Evolutionary conservation across 2,329 filamentous ascomycete species (phyloP).

Genomic region (Orbilia brochopaga): DNA sequence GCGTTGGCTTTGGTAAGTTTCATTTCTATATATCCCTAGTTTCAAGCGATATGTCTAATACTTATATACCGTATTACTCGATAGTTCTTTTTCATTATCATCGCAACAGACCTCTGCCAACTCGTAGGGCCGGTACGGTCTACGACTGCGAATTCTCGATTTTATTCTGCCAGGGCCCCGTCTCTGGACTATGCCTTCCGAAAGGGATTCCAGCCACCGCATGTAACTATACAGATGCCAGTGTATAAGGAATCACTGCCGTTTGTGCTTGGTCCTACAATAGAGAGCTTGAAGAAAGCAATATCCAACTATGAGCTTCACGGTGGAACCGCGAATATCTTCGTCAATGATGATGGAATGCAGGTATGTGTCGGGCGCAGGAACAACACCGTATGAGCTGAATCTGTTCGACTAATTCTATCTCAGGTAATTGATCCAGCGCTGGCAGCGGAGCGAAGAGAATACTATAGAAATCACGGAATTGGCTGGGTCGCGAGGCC

Average conservation of each 20-base stretch:
- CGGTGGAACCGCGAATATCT: slow-evolving; percentile 70
- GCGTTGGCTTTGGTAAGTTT: slow-evolving; percentile 6
- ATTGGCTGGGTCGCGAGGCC: slow-evolving; percentile 10
- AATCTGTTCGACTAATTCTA: too few species aligned
- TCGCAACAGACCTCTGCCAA: slow-evolving; percentile 17
- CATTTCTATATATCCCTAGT: neutral
- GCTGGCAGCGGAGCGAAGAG: neutral
- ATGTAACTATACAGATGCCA: slow-evolving; percentile 62
- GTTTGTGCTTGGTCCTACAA: slow-evolving; percentile 64
- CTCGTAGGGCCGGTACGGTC: slow-evolving; percentile 18
- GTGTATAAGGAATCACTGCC: slow-evolving; percentile 62
- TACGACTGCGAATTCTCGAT: slow-evolving; percentile 17
- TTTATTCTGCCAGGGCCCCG: slow-evolving; percentile 18
- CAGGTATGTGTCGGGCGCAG: slow-evolving; percentile 62
- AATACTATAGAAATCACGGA: slow-evolving; percentile 6
- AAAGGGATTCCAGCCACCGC: slow-evolving; percentile 56
- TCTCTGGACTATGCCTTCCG: slow-evolving; percentile 15
- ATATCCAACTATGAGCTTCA: slow-evolving; percentile 67
- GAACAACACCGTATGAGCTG: too few species aligned
- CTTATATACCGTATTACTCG: neutral
- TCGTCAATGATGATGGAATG: slow-evolving; percentile 73
- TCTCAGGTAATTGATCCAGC: slow-evolving; percentile 1
- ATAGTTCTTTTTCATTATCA: slow-evolving; percentile 32
- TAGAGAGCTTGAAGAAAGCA: slow-evolving; percentile 65
- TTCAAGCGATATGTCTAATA: neutral